Percentiles rank a stretch among this genome's conserved stretches.
Evolutionary conservation across 108 stramenopile species (phyloP).

Genomic region (Mediolabrus comicus): DNA sequence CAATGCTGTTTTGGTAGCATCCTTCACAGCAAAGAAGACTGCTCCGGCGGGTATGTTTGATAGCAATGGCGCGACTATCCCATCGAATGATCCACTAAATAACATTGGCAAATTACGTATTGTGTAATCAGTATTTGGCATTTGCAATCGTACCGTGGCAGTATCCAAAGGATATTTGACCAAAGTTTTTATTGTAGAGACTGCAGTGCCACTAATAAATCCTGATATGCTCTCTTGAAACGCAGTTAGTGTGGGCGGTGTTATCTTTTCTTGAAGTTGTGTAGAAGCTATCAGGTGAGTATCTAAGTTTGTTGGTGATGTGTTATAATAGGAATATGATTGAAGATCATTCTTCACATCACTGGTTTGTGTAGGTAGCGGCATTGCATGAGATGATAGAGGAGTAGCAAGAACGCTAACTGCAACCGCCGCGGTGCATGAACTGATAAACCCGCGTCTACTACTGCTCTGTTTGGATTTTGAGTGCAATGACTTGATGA

Average conservation of each 20-base stretch:
- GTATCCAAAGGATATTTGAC: conserved; percentile 86
- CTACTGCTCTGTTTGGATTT: not conserved
- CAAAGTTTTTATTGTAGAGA: conserved; percentile 65
- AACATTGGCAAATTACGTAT: conserved; percentile 35
- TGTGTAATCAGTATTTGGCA: conserved; percentile 68
- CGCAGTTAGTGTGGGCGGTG: conserved; percentile 5
- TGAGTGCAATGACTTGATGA: not conserved
- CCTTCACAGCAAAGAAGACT: conserved; percentile 82
- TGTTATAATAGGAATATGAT: not conserved
- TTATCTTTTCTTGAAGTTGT: not conserved
- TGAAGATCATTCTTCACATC: not conserved
- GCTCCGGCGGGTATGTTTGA: conserved; percentile 78
- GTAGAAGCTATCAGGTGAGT: not conserved
- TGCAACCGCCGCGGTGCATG: conserved; percentile 4
- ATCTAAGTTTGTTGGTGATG: not conserved
- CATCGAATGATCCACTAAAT: conserved; percentile 61
- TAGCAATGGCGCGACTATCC: conserved; percentile 59
- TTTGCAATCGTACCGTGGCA: conserved; percentile 79
- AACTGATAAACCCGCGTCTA: conserved; percentile 12
- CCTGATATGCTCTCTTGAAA: conserved; percentile 80
- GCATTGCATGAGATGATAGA: conserved; percentile 7
- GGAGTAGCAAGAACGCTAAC: not conserved
- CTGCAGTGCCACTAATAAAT: conserved; percentile 65
- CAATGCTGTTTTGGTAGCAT: conserved; percentile 59
- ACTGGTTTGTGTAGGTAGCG: not conserved